Conservation (phyloP, 2,329 filamentous ascomycete genomes). For the Neoascochyta sp. region DNA sequence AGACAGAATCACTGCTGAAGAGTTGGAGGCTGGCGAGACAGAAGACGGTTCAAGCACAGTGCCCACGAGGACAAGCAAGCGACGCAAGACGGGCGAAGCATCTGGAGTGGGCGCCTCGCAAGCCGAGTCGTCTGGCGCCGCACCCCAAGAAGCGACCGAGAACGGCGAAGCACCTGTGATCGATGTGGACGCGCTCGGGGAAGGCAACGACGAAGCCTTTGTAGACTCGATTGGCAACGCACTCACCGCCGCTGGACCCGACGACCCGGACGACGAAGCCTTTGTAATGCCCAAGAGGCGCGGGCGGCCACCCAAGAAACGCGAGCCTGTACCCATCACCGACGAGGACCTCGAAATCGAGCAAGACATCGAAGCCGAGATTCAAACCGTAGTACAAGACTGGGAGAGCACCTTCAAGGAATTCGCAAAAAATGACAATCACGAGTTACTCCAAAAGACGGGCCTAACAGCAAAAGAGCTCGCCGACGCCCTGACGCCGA, state of each 20-base stretch:
- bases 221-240: conserved; percentile 18
- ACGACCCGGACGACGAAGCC: conserved; percentile 18
- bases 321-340: conserved; percentile 35
- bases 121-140: conserved; percentile 5
- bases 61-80: conserved; percentile 19
- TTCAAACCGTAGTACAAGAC: conserved; percentile 35
- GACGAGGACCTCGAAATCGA: conserved; percentile 48
- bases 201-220: conserved; percentile 18
- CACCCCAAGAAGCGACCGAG: conserved; percentile 6
- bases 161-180: conserved; percentile 3
- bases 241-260: conserved; percentile 17
- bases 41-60: conserved; percentile 10
- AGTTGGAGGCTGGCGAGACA: conserved; percentile 5
- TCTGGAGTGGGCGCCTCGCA: conserved; percentile 16
- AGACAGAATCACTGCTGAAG: conserved; percentile 8
- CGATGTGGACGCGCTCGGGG: conserved; percentile 17
- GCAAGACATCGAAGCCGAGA: conserved; percentile 45
- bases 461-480: conserved; percentile 29
- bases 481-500: conserved; percentile 22
- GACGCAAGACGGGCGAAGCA: conserved; percentile 20
- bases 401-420: conserved; percentile 30
- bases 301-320: conserved; percentile 34
- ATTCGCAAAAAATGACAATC: conserved; percentile 27
- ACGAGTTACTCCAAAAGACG: conserved; percentile 25
- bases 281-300: conserved; percentile 37